These are phyloP conservation scores for Leccinum boreale DNA, from an alignment of 768 basidiomycete genomes.

Conservation along the genomic window DNA sequence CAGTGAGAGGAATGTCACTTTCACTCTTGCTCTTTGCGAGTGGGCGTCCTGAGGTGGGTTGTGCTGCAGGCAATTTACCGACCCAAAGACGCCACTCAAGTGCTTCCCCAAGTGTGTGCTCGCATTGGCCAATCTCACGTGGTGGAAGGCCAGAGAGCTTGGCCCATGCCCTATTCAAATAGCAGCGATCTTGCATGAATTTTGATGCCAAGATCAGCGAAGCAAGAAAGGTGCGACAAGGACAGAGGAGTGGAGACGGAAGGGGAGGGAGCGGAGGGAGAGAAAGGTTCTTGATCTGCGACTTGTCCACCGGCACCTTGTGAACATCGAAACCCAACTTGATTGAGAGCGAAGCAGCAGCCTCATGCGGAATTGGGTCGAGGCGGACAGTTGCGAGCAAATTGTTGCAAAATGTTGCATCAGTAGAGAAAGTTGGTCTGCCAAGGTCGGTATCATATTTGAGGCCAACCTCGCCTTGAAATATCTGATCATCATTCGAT, in stretches of 20 bases:
- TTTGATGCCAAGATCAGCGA: slow-evolving; percentile 88
- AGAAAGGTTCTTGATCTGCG: slow-evolving; percentile 14
- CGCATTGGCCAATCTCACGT: slow-evolving; percentile 83
- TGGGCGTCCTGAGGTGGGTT: slow-evolving; percentile 35
- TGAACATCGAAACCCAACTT: slow-evolving; percentile 13
- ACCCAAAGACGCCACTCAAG: slow-evolving; percentile 94
- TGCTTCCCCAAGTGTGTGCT: slow-evolving; percentile 81
- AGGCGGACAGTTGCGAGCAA: slow-evolving; percentile 45
- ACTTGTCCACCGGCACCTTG: slow-evolving; percentile 8
- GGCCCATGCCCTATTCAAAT: slow-evolving; percentile 92
- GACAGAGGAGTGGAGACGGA: slow-evolving; percentile 83
- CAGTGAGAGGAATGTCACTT: slow-evolving; percentile 26
- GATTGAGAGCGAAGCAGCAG: slow-evolving; percentile 15
- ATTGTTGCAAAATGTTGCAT: slow-evolving; percentile 19
- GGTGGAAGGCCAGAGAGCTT: slow-evolving; percentile 85
- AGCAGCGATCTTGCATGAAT: slow-evolving; percentile 90
- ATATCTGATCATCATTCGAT: slow-evolving; percentile 42
- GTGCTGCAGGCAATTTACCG: slow-evolving; percentile 54
- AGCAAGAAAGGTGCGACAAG: slow-evolving; percentile 84
- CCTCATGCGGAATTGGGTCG: slow-evolving; percentile 25
- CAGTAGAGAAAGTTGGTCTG: slow-evolving; percentile 5
- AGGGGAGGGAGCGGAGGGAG: slow-evolving; percentile 41
- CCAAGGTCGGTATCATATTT: slow-evolving; percentile 37
- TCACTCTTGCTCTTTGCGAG: slow-evolving; percentile 55
- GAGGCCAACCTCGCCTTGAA: slow-evolving; percentile 41